These are phyloP conservation scores for Parmelia sp. DNA, from an alignment of 495 filamentous ascomycete species.

Conservation along the genomic window DNA sequence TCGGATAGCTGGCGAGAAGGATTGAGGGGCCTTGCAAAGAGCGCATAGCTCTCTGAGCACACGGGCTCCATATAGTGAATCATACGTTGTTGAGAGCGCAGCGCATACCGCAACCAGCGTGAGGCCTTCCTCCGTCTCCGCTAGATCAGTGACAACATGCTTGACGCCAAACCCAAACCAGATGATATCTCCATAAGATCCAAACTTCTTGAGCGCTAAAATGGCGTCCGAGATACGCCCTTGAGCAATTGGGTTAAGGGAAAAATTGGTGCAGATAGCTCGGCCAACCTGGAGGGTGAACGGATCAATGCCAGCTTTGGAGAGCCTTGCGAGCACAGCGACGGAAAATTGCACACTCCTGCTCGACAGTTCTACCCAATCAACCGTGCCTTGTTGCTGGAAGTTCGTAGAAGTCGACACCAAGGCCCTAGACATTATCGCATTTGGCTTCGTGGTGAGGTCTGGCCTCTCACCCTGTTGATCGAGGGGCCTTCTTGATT, in stretches of 20 bases:
- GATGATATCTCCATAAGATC: slow-evolving; percentile 16
- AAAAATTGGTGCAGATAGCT: slow-evolving; percentile 11
- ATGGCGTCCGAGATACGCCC: slow-evolving; percentile 12
- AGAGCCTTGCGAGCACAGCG: slow-evolving; percentile 17
- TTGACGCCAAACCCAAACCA: slow-evolving; percentile 27
- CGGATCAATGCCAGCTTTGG: slow-evolving; percentile 17
- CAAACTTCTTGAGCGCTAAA: slow-evolving; percentile 16
- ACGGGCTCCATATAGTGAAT: slow-evolving; percentile 7
- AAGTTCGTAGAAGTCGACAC: neutral
- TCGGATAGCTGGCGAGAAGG: slow-evolving; percentile 13
- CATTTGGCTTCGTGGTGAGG: too few relatives aligned
- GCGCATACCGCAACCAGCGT: slow-evolving; percentile 19
- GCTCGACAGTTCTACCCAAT: slow-evolving; percentile 21
- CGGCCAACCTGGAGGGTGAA: slow-evolving; percentile 17
- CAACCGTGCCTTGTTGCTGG: slow-evolving; percentile 17
- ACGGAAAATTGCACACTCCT: slow-evolving; percentile 15
- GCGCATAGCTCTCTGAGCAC: slow-evolving; percentile 11
- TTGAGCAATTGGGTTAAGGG: slow-evolving; percentile 8
- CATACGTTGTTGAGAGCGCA: slow-evolving; percentile 13
- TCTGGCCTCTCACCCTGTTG: too few relatives aligned
- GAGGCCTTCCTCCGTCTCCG: slow-evolving; percentile 22
- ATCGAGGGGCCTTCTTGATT: too few relatives aligned
- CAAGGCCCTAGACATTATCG: too few relatives aligned
- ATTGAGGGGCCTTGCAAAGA: slow-evolving; percentile 8
- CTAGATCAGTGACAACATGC: slow-evolving; percentile 18